phyloP scores from a whole-genome alignment of 305 asterid genomes.

The Withania somnifera region DNA sequence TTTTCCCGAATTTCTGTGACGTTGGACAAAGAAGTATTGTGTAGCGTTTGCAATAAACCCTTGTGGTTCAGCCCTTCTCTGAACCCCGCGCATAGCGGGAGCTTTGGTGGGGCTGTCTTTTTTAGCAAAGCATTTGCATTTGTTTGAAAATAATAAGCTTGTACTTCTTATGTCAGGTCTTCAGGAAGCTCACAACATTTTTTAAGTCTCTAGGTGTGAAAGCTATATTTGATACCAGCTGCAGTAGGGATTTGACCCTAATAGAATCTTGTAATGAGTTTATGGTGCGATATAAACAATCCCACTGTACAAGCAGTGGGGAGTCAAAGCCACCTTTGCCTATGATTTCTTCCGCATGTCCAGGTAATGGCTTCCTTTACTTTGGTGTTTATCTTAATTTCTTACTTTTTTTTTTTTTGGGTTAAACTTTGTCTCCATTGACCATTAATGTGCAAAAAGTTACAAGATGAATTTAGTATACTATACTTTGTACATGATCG shows the following conservation, averaged over 20 bases:
- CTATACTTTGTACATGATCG: neutral
- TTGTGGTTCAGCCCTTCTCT: too few species aligned
- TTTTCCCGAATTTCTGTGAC: neutral
- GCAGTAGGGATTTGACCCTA: conserved; percentile 81
- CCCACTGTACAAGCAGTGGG: conserved; percentile 27
- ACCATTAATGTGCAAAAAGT: neutral
- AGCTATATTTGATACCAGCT: conserved; percentile 84
- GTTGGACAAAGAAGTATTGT: neutral
- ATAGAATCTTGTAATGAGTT: conserved; percentile 87
- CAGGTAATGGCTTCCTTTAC: conserved; percentile 40
- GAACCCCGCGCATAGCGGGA: too few species aligned
- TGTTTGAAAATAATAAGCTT: neutral
- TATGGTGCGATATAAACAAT: conserved; percentile 51
- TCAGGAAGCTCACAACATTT: conserved; percentile 70
- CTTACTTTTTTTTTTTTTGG: neutral
- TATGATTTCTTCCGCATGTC: conserved; percentile 92
- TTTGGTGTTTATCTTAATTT: neutral
- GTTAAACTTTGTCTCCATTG: neutral
- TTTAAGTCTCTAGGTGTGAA: conserved; percentile 87
- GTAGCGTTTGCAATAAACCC: too few species aligned
- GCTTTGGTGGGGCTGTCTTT: too few species aligned
- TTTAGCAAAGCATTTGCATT: neutral
- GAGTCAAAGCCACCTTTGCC: conserved; percentile 44
- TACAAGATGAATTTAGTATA: neutral
- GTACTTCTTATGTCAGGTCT: conserved; percentile 36